Evolutionary conservation across 1,139 yeast species (phyloP), one percentile per base, ranked within the genome.

Genomic region (Eremothecium cymbalariae): DNA sequence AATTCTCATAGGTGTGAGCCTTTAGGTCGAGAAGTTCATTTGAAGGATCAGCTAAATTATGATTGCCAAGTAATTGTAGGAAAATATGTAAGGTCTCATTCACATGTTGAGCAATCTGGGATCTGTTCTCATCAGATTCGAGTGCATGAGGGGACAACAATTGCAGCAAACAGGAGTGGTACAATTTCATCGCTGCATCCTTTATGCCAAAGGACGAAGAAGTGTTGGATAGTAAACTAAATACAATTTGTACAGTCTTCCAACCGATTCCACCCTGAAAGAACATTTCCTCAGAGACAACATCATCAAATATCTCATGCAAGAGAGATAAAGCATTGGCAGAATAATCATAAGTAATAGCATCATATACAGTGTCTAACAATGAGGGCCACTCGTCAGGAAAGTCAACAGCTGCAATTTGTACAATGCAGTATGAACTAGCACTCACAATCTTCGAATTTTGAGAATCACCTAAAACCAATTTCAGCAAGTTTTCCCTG

Each of bases 341-440:
- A 39, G 65, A 46, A 18, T 61, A 55, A 22, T 60, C 53, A 4
- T 72, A 60, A 8, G 55, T 40, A 21, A 65, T 50, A 32, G 65
- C 60, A 13, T 55, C 48, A 49, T 74, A 73, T 32, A 82, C 53
- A 9, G 58, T 51, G 14, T 63, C 60, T 39, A 88, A 55, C 31
- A 90, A 63, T 19, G 67, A 69, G 0, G 96, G 95, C 97, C 97
- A 90, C 52, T 85, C 94, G 50, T 90, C 97, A 0, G 98, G 98
- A 52, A 74, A 88, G 51, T 90, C 98, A 1, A 79, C 82, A 1
- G 84, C 81, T 1, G 95, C 88, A 16, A 90, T 82, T 48, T 82
- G 94, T 2, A 83, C 82, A 17, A 85, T 72, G 9, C 84, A 78
- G 45, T 84, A 77, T 1, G 90, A 76, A 2, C 82, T 73, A 32